phyloP scores from a whole-genome alignment of 2,329 filamentous ascomycete genomes.

The Juglanconis oblonga region DNA sequence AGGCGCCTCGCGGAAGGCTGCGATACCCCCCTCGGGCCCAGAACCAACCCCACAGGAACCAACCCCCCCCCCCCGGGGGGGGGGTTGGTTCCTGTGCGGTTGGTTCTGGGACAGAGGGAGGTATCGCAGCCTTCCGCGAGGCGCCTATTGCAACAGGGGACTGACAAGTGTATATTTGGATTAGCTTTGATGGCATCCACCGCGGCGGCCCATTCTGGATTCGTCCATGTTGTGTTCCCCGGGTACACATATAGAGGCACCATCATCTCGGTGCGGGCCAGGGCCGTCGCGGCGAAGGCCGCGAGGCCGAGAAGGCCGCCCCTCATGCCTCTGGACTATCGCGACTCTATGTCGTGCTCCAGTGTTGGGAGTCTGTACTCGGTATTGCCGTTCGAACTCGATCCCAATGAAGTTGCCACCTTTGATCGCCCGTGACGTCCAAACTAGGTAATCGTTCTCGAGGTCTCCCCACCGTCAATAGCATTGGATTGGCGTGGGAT shows the following conservation, averaged over 20 bases:
- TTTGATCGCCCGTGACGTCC: not conserved
- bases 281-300: slow-evolving; percentile 8
- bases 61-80: too few species aligned
- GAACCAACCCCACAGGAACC: too few species aligned
- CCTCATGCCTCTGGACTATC: slow-evolving; percentile 2
- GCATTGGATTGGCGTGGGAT: not conserved
- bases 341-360: not conserved
- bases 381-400: too few species aligned
- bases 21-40: not conserved
- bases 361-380: not conserved
- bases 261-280: slow-evolving; percentile 14
- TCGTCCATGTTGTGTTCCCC: slow-evolving; percentile 15
- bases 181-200: slow-evolving; percentile 17
- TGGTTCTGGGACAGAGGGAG: not conserved
- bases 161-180: slow-evolving; percentile 6
- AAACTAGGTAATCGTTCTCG: not conserved
- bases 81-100: too few species aligned
- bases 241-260: slow-evolving; percentile 19
- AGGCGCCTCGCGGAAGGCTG: not conserved
- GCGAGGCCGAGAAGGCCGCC: slow-evolving; percentile 2
- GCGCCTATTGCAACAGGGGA: not conserved
- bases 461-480: not conserved
- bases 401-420: too few species aligned
- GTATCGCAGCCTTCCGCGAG: not conserved
- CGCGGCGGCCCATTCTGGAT: slow-evolving; percentile 16